Conservation (phyloP, 345 rosid species). For the Reutealis trisperma region DNA sequence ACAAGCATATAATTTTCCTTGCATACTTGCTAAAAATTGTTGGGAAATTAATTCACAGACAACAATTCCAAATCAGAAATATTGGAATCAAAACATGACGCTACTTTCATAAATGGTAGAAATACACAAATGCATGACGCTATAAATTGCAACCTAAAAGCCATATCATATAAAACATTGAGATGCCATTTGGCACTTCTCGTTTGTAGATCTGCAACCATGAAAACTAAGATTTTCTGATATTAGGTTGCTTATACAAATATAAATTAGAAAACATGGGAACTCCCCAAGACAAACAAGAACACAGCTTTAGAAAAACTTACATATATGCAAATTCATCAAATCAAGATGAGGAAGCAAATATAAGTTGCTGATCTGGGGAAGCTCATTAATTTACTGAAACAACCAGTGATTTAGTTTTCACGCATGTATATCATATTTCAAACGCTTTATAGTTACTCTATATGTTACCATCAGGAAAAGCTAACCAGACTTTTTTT, state of each 20-base stretch:
- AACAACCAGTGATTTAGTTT: background rate
- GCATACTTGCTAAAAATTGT: background rate
- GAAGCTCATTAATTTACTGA: background rate
- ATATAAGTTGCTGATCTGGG: background rate
- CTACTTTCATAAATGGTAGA: background rate
- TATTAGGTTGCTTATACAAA: background rate
- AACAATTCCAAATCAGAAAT: background rate
- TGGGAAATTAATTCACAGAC: background rate
- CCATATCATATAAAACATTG: background rate
- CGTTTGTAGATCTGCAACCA: background rate
- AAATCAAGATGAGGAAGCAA: background rate
- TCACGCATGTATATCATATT: background rate
- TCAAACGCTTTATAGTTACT: background rate
- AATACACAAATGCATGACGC: too few relatives aligned
- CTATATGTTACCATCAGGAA: background rate
- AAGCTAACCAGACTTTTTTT: too few relatives aligned
- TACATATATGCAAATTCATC: background rate
- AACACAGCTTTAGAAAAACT: background rate
- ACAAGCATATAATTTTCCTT: background rate
- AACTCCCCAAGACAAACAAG: background rate
- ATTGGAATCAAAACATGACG: background rate
- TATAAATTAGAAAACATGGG: background rate
- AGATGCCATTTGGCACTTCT: background rate
- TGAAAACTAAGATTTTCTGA: background rate
- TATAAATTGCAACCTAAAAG: background rate